Percentiles rank a stretch among this genome's conserved stretches.
phyloP scores from a whole-genome alignment of 768 basidiomycete species.

The Coprinopsis strossmayeri region DNA sequence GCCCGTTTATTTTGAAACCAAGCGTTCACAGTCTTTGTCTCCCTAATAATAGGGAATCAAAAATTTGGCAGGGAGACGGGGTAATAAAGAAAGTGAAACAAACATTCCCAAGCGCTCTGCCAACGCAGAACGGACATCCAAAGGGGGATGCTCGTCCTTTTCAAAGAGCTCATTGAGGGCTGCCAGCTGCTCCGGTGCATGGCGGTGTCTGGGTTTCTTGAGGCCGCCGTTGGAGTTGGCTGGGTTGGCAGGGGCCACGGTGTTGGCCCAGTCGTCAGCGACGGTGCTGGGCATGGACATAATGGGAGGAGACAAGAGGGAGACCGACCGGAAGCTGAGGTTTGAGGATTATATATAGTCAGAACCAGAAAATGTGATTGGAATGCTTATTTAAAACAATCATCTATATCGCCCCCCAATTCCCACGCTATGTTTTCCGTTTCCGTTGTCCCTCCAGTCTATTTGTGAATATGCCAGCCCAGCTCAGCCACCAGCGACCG shows the following conservation, averaged over 20 bases:
- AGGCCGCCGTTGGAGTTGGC: constrained; percentile 30
- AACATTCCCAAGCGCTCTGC: constrained; percentile 75
- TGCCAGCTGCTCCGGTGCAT: constrained; percentile 63
- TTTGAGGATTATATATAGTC: constrained; percentile 16
- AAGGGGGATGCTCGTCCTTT: constrained; percentile 65
- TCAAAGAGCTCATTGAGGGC: constrained; percentile 78
- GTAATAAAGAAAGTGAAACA: constrained; percentile 26
- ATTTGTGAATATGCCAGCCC: too few relatives aligned
- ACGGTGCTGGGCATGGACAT: constrained; percentile 19
- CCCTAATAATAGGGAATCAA: constrained; percentile 38
- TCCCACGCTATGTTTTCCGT: too few relatives aligned
- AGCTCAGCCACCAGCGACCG: too few relatives aligned
- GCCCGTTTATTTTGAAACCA: constrained; percentile 88
- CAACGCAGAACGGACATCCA: constrained; percentile 60
- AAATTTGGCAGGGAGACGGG: constrained; percentile 12
- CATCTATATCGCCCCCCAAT: constrained; percentile 18
- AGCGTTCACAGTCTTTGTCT: constrained; percentile 79
- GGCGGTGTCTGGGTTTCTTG: constrained; percentile 79
- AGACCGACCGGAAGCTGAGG: constrained; percentile 18
- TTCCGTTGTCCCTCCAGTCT: too few relatives aligned
- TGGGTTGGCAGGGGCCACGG: constrained; percentile 19
- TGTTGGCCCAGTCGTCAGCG: constrained; percentile 22
- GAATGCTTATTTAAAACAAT: constrained; percentile 22
- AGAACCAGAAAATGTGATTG: constrained; percentile 23
- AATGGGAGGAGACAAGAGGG: constrained; percentile 17